Evolutionary conservation across 169 alveolate species (phyloP).

Genomic region (Plasmodium reichenowi): DNA sequence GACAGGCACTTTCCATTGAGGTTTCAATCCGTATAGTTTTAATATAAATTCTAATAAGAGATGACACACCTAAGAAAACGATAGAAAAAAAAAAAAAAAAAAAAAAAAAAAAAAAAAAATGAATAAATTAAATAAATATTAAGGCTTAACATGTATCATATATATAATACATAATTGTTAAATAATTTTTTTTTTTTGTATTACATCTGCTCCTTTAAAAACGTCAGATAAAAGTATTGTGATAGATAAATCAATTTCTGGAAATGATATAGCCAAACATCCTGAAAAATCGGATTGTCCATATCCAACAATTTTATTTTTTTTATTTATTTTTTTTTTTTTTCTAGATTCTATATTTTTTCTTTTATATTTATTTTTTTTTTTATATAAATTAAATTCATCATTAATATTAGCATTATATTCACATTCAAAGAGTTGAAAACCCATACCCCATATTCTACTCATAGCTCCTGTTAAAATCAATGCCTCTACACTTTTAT

Average conservation of each 20-base stretch:
- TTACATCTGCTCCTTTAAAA: constrained; percentile 76
- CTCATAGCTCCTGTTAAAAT: constrained; percentile 79
- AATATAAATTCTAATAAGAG: constrained; percentile 29
- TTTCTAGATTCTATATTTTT: neutral
- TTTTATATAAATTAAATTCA: constrained; percentile 27
- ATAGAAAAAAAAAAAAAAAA: no score
- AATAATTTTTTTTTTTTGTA: neutral
- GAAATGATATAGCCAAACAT: constrained; percentile 77
- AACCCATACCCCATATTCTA: constrained; percentile 82
- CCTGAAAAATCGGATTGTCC: constrained; percentile 82
- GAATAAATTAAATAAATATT: neutral
- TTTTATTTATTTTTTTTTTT: neutral
- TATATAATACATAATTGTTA: neutral
- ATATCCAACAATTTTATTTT: constrained; percentile 66
- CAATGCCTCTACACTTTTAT: constrained; percentile 77
- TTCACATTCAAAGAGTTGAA: constrained; percentile 81
- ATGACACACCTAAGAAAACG: constrained; percentile 23
- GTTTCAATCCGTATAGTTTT: constrained; percentile 47
- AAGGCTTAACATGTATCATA: neutral
- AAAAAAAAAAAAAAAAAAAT: neutral
- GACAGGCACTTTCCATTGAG: constrained; percentile 64
- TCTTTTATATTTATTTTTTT: neutral
- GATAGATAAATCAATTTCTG: constrained; percentile 79
- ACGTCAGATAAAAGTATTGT: constrained; percentile 78
- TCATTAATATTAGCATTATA: constrained; percentile 48